Conservation (phyloP, 2,329 filamentous ascomycete genomes). For the Plenodomus biglobosus region DNA sequence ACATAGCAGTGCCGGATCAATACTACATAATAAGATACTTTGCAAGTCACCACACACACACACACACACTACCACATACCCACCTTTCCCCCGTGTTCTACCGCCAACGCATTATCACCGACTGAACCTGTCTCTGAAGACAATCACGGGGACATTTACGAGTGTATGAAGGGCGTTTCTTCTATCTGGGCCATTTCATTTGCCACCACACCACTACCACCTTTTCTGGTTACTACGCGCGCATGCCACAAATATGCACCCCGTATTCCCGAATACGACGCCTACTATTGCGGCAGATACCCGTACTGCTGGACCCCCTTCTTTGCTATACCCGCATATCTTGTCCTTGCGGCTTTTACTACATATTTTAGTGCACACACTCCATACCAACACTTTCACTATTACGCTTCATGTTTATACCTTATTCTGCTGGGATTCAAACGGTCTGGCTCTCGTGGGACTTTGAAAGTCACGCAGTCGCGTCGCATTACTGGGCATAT, state of each 20-base stretch:
- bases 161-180: conserved; percentile 2
- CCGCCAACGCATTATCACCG: neutral
- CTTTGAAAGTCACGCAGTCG: neutral
- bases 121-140: conserved; percentile 2
- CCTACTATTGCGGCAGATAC: neutral
- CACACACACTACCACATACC: neutral
- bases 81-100: conserved; percentile 1
- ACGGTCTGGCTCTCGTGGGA: neutral
- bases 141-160: conserved; percentile 5
- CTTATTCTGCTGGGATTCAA: neutral
- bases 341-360: neutral
- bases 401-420: neutral
- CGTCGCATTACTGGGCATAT: no score
- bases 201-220: neutral
- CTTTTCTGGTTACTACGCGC: neutral
- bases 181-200: neutral
- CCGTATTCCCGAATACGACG: neutral
- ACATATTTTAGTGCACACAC: neutral
- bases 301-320: neutral
- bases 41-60: neutral
- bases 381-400: neutral
- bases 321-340: neutral
- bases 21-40: conserved; percentile 9
- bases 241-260: neutral
- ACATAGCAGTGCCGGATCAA: conserved; percentile 17